Base-by-base conservation (phyloP, 176 grass and related monocot genomes). In the Oryza brachyantha region DNA sequence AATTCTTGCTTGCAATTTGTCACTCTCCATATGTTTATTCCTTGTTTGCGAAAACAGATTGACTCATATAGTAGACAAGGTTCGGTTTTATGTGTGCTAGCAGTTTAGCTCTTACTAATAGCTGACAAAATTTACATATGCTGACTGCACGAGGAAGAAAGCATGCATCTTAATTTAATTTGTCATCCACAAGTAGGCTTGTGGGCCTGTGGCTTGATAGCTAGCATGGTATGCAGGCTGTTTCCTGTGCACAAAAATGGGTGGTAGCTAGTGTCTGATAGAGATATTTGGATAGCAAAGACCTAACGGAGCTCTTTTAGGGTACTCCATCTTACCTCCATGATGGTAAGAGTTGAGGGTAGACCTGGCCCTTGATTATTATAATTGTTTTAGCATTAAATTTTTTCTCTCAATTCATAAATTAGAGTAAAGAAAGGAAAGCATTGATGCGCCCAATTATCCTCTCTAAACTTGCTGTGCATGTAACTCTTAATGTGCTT, bases 101-200 rank as follows among this genome's bases (percentile, higher is more conserved):
- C 48, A 52, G 48, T 89, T 77, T 71, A 5, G 8, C 5, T 8
- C 16, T 67, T 24, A 19, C 35, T 85, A 62, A 73, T 77, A 77
- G 29, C 83, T 82, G 87, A 85, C 87, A 89, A 81, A 77, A 19
- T 65, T 38, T 88, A 13, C 35, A 84, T 76, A 81, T 76, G 64
- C n/a, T 84, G 81, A 65, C 84, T 45, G 17, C n/a, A 12, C 19
- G 5, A 52, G 17, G 9, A 41, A 34, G 86, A 42, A 78, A 72
- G 27, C 19, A 58, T 70, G 36, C 19, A 58, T 70, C 13, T 75
- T 57, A 57, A 24, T 75, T 66, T 22, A 61, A n/a, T n/a, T n/a
- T 67, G 77, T 43, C 64, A 64, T 63, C 22, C 80, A 3, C 70
- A 64, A 1, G 58, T 4, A 64, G 50, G 31, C 31, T 32, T 32